A percentile compares a stretch with the other conserved stretches of the same genome.
Conservation (phyloP, 129 eudicot genomes). For the Mikania micrantha region DNA sequence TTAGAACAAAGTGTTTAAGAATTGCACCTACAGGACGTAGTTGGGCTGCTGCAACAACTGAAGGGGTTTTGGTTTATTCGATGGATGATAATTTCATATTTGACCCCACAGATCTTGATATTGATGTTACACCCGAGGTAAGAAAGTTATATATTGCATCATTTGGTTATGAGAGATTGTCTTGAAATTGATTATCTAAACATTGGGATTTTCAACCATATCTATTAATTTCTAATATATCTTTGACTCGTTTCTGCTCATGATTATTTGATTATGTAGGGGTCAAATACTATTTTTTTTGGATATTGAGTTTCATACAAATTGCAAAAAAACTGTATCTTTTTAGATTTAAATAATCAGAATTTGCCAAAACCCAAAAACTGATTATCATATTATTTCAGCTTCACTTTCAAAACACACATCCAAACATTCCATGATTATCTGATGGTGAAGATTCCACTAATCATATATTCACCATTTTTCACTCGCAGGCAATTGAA, state of each 20-base stretch:
- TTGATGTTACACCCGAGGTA: slow-evolving; percentile 97
- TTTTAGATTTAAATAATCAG: neutral
- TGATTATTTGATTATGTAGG: neutral
- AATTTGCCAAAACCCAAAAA: neutral
- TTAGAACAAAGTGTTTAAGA: slow-evolving; percentile 77
- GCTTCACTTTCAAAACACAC: neutral
- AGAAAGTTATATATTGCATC: neutral
- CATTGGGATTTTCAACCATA: neutral
- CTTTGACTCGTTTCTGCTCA: neutral
- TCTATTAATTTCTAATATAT: neutral
- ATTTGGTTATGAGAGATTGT: neutral
- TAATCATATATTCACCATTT: neutral
- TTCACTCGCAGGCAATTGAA: slow-evolving; percentile 73
- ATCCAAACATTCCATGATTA: neutral
- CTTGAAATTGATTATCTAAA: neutral
- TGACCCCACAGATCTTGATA: slow-evolving; percentile 97
- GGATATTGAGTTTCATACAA: neutral
- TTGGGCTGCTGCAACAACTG: slow-evolving; percentile 97
- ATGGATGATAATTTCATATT: slow-evolving; percentile 90
- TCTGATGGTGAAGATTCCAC: neutral
- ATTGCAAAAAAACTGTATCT: neutral
- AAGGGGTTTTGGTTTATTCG: slow-evolving; percentile 85
- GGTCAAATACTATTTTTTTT: neutral
- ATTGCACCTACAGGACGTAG: slow-evolving; percentile 95
- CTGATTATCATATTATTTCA: neutral